phyloP scores from a whole-genome alignment of 129 eudicot species.

The Arctium minus region DNA sequence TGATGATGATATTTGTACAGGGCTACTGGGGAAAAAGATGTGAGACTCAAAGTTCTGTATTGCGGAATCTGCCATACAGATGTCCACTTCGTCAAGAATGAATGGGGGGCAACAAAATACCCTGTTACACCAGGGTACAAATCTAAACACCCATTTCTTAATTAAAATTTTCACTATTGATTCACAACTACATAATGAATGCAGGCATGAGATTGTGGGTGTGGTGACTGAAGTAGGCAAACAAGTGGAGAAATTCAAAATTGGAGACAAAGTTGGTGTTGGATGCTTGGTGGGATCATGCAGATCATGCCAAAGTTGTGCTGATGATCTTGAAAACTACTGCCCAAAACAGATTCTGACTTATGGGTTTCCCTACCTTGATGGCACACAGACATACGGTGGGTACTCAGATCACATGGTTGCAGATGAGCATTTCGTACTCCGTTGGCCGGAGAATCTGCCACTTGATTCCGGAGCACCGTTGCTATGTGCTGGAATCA shows the following conservation, averaged over 20 bases:
- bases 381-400: slow-evolving; percentile 60
- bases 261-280: slow-evolving; percentile 78
- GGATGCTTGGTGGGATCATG: slow-evolving; percentile 77
- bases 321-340: slow-evolving; percentile 37
- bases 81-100: slow-evolving; percentile 48
- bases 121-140: slow-evolving; percentile 33
- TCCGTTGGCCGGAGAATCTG: slow-evolving; percentile 48
- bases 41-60: slow-evolving; percentile 23
- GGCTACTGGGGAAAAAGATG: slow-evolving; percentile 26
- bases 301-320: slow-evolving; percentile 41
- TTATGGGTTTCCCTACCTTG: slow-evolving; percentile 15
- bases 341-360: slow-evolving; percentile 43
- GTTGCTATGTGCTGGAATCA: slow-evolving; percentile 56
- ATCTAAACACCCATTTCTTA: neutral
- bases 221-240: slow-evolving; percentile 64
- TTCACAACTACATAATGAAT: neutral
- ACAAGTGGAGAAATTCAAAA: slow-evolving; percentile 54
- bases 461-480: slow-evolving; percentile 63
- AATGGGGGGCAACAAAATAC: slow-evolving; percentile 33
- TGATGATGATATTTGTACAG: neutral
- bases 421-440: slow-evolving; percentile 44
- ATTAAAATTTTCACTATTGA: too few relatives aligned
- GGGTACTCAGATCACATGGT: slow-evolving; percentile 64
- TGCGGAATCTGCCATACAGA: slow-evolving; percentile 43
- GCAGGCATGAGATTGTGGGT: slow-evolving; percentile 70